Evolutionary conservation across 441 rosid species (phyloP), one percentile per base, ranked within the genome.

Genomic region (Erysimum cheiri): DNA sequence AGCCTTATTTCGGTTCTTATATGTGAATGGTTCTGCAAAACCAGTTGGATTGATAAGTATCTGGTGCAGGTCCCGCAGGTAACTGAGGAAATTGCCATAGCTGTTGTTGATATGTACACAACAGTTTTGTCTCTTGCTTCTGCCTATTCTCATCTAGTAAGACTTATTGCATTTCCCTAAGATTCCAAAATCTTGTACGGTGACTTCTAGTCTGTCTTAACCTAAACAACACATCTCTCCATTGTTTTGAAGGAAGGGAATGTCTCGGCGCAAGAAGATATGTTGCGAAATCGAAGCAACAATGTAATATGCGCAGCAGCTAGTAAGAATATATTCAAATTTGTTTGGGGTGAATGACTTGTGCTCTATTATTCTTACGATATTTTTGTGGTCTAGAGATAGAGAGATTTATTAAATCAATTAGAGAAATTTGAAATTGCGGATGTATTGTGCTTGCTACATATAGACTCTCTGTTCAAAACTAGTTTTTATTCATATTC

Each of bases 61-160:
- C 14, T 26, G 73, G 11, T 52, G 77, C 88, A 91, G 98, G 89
- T 94, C 22, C 87, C 95, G 0, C 96, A 91, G 52, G 98, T 91
- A 33, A 94, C 97, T 0, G 97, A 90, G 82, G 97, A 90, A 63
- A 68, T 83, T 36, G 92, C 98, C 24, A 26, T 94, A 48, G 85
- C 90, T 24, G 92, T 91, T 81, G 43, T 91, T 49, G 88, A 91
- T 75, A 73, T 86, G 82, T 86, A 88, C 71, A 97, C 98, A 60
- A 94, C 98, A 24, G 73, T 88, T 59, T 1, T 80, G 9, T 87
- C 97, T 71, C 98, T 94, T 67, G 96, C 96, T 68, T 72, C 11
- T 56, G 97, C 98, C 35, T 92, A 92, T 72, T 82, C 90, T 77
- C 75, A 74, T 48, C 89, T 94, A 71, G 98, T 92, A 86, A 88